Evolutionary conservation across 2,329 filamentous ascomycete species (phyloP), one percentile per base, ranked within the genome.

Genomic region (Rugonectria rugulosa): DNA sequence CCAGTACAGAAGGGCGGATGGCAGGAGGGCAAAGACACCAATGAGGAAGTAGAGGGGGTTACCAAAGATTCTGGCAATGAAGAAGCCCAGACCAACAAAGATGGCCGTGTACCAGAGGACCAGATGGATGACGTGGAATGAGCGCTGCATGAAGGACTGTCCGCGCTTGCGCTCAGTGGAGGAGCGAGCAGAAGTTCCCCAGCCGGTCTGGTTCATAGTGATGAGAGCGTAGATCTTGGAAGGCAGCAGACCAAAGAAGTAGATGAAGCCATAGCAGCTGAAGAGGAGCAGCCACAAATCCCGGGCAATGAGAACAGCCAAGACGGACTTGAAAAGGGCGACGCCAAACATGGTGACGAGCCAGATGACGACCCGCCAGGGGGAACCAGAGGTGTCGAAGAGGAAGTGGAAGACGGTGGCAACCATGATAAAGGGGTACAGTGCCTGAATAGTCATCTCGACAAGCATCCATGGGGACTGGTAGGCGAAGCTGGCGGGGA

Each of bases 401-500:
- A 59, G 52, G 21, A 59, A 56, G 37, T 47, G 46, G 8, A 59
- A 59, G 43, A 59, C 52, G 23, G 56, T 59, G 52, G 45, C 56
- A 34, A 59, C 53, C 19, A 59, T 46, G 24, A 56, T 50, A 20
- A 59, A 59, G 12, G 56, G 56, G n/a, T 59, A 59, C 5, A 59
- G 6, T 6, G 56, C 56, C 32, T 59, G 52, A 17, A 59, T 56
- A 3, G 52, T 59, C 21, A 38, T 56, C 56, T 59, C 56, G 21
- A 59, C 26, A 19, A 59, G 56, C 52, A 59, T 52, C 56, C 56
- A 59, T 3, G 56, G 56, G 9, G 56, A 56, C 37, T 59, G 56
- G 47, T 53, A 59, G 15, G 41, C 20, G 15, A 59, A 59, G 19
- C 52, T 59, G 8, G 52, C 52, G 4, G 56, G 56, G 38, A 59